A percentile compares a stretch with the other conserved stretches of the same genome.
These are phyloP conservation scores for Colletotrichum horii DNA, from an alignment of 2,329 filamentous ascomycete genomes.

Conservation along the genomic window DNA sequence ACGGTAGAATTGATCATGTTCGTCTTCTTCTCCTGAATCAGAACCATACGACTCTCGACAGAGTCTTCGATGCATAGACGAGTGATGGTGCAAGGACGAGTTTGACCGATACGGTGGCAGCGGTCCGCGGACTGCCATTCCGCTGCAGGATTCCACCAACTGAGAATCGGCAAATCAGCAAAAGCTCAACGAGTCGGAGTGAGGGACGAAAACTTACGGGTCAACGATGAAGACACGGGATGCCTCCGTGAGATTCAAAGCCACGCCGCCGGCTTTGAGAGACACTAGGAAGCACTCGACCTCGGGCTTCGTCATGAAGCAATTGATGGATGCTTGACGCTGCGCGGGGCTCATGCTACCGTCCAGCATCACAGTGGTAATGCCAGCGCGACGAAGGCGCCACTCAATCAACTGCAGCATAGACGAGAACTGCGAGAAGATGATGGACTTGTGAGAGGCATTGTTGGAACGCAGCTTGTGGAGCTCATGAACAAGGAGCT, in stretches of 20 bases:
- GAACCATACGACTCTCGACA: conserved; percentile 93
- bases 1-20: conserved; percentile 98
- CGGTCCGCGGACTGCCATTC: conserved; percentile 98
- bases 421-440: conserved; percentile 96
- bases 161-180: conserved; percentile 39
- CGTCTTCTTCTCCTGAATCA: conserved; percentile 97
- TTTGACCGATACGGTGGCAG: conserved; percentile 94
- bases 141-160: conserved; percentile 99
- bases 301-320: conserved; percentile 94
- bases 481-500: conserved; percentile 92
- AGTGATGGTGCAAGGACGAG: conserved; percentile 91
- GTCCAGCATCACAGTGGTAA: conserved; percentile 97
- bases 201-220: conserved; percentile 67
- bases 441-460: conserved; percentile 93
- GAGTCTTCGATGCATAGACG: conserved; percentile 96
- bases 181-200: neutral
- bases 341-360: conserved; percentile 96
- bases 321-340: conserved; percentile 90
- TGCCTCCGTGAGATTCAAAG: conserved; percentile 92
- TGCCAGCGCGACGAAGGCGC: conserved; percentile 93
- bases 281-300: conserved; percentile 97
- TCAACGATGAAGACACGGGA: conserved; percentile 96
- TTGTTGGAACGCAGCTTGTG: conserved; percentile 92
- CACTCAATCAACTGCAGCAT: conserved; percentile 98
- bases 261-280: conserved; percentile 93